A percentile compares a stretch with the other conserved stretches of the same genome.
These are phyloP conservation scores for Triadica sebifera DNA, from an alignment of 345 rosid genomes.

Conservation along the genomic window DNA sequence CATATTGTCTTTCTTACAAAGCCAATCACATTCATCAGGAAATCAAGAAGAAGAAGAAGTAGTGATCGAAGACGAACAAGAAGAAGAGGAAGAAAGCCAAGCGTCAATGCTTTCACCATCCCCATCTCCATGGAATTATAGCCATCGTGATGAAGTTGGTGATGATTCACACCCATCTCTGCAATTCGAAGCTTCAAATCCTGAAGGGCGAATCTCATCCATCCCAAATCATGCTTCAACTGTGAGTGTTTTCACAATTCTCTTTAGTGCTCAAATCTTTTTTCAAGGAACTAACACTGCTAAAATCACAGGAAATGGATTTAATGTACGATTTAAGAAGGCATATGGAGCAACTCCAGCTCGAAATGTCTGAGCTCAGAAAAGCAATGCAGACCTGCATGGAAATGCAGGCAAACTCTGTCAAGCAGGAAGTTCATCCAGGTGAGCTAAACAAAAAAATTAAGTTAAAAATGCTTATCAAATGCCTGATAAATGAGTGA, in stretches of 20 bases:
- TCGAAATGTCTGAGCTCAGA: constrained; percentile 63
- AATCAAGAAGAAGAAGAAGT: constrained; percentile 18
- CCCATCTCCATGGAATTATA: constrained; percentile 45
- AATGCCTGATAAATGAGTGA: neutral
- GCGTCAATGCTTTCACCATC: constrained; percentile 38
- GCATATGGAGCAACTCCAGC: constrained; percentile 67
- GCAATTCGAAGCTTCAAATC: constrained; percentile 27
- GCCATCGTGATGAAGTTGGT: constrained; percentile 39
- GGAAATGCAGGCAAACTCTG: constrained; percentile 58
- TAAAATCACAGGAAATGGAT: constrained; percentile 55
- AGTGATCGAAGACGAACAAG: constrained; percentile 18
- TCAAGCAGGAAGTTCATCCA: constrained; percentile 42
- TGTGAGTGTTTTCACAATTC: constrained; percentile 39
- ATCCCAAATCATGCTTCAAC: constrained; percentile 36
- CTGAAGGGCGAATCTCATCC: constrained; percentile 24
- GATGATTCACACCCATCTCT: constrained; percentile 29
- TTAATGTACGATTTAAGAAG: constrained; percentile 56
- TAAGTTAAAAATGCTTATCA: neutral
- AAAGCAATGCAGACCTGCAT: constrained; percentile 52
- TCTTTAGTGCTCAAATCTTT: neutral
- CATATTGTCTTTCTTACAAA: constrained; percentile 27
- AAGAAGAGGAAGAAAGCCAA: constrained; percentile 14
- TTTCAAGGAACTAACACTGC: neutral
- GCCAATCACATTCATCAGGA: constrained; percentile 16
- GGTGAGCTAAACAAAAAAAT: constrained; percentile 35